A percentile compares a stretch with the other conserved stretches of the same genome.
Evolutionary conservation across 495 filamentous ascomycete species (phyloP).

Genomic region (Glarea lozoyensis): DNA sequence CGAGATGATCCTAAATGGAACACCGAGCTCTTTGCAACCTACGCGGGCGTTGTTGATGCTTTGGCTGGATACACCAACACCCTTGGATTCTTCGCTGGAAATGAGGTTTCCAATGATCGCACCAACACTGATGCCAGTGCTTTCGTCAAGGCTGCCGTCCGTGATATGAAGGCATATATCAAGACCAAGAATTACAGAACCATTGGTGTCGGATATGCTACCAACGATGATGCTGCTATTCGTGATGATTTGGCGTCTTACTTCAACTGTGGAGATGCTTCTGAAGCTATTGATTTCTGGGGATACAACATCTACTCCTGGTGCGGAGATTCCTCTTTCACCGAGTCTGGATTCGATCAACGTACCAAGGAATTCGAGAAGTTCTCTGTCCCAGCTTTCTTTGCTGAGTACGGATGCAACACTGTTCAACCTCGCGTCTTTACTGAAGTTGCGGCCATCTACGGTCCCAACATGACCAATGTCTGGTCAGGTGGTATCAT

Average conservation of each 20-base stretch:
- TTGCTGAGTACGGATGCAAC: constrained; percentile 98
- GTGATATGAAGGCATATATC: constrained; percentile 92
- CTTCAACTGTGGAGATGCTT: constrained; percentile 74
- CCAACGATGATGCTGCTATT: constrained; percentile 79
- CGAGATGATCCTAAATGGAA: constrained; percentile 71
- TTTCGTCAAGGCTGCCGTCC: constrained; percentile 93
- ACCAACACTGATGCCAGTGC: constrained; percentile 80
- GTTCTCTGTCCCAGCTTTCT: constrained; percentile 91
- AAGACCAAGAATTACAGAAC: constrained; percentile 62
- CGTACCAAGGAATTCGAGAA: constrained; percentile 75
- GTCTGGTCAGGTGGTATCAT: constrained; percentile 94
- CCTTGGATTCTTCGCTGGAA: constrained; percentile 94
- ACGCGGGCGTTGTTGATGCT: constrained; percentile 75
- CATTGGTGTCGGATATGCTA: constrained; percentile 90
- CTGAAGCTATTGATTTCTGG: constrained; percentile 81
- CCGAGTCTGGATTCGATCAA: constrained; percentile 64
- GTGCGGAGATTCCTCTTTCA: constrained; percentile 76
- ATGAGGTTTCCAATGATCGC: constrained; percentile 83
- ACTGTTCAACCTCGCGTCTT: constrained; percentile 63
- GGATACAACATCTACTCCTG: constrained; percentile 99
- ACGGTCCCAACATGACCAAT: constrained; percentile 65
- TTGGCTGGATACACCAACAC: constrained; percentile 74
- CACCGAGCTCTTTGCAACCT: constrained; percentile 62
- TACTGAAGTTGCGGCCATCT: constrained; percentile 80
- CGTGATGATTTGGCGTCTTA: constrained; percentile 73